These are phyloP conservation scores for Termitomyces sp. DNA, from an alignment of 768 basidiomycete species.

Conservation along the genomic window DNA sequence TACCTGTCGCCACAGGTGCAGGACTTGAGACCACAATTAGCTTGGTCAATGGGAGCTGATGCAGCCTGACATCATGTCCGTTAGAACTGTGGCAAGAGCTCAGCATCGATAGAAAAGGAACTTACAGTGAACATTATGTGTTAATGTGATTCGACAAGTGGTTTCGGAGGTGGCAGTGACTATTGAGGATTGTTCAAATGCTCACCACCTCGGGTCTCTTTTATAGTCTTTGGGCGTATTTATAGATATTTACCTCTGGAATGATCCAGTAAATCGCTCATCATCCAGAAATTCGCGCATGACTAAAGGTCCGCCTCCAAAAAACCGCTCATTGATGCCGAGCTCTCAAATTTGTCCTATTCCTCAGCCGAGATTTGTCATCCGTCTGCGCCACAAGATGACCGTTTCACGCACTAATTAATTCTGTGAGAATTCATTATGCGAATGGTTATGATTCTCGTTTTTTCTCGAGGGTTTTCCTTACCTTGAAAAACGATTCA, in stretches of 20 bases:
- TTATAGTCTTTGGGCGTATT: not conserved
- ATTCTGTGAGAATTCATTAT: too few relatives aligned
- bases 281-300: not conserved
- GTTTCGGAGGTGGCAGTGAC: not conserved
- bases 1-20: constrained; percentile 54
- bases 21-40: constrained; percentile 40
- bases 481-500: too few relatives aligned
- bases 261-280: constrained; percentile 1
- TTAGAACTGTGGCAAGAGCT: not conserved
- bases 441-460: too few relatives aligned
- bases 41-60: constrained; percentile 36
- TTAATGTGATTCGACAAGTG: not conserved
- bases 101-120: not conserved
- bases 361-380: too few relatives aligned
- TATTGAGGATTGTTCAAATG: not conserved
- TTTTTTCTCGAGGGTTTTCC: too few relatives aligned
- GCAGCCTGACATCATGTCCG: constrained; percentile 19
- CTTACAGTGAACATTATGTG: not conserved
- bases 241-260: not conserved
- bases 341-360: not conserved
- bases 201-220: not conserved
- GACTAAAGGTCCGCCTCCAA: not conserved
- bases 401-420: too few relatives aligned
- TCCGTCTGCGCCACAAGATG: too few relatives aligned
- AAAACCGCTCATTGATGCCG: not conserved